Evolutionary conservation across 2,329 filamentous ascomycete genomes (phyloP), one percentile per base, ranked within the genome.

Genomic region (Fusarium chlamydosporum): DNA sequence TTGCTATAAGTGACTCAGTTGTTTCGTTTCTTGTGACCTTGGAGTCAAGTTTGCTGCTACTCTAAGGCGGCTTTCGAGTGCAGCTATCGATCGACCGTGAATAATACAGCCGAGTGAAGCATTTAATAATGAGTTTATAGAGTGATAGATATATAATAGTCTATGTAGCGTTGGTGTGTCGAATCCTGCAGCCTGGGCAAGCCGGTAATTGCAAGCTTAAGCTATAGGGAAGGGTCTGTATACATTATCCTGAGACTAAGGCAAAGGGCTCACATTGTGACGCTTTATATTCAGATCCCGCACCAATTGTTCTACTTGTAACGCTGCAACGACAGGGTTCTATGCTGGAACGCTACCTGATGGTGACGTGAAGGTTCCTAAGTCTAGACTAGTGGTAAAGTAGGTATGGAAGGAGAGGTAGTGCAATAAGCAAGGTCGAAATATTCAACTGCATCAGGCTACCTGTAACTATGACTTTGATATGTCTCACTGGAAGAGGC

Each of bases 321-420:
- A 45, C 52, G 29, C 61, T 63, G 56, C 52, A 67, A 56, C 41
- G 66, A 67, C 66, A 69, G 67, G 67, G 67, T 70, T 64, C 56
- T 37, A 56, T 52, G 41, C 31, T 57, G 40, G 58, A 56, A 70
- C 47, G 61, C 61, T 67, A 69, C 61, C 62, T 65, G 35, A 58
- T 54, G 58, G 56, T 48, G 60, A 61, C 33, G 56, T 42, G 20
- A 71, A 67, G 45, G 68, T 71, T 55, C 54, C 56, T 71, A 65
- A 53, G 47, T 42, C 56, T 66, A 47, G 26, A 26, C 47, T 40
- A 70, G 68, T 37, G 56, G 43, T 37, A 56, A 54, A 40, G 20
- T 35, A 54, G 31, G 20, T 35, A 47, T 35, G n/a, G 23, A 20
- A 16, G 6, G 33, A 8, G n/a, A 35, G 46, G 23, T 38, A 29